Percentiles rank a stretch among this genome's conserved stretches.
Conservation (phyloP, 2,329 filamentous ascomycete genomes). For the Ophiostoma montium region DNA sequence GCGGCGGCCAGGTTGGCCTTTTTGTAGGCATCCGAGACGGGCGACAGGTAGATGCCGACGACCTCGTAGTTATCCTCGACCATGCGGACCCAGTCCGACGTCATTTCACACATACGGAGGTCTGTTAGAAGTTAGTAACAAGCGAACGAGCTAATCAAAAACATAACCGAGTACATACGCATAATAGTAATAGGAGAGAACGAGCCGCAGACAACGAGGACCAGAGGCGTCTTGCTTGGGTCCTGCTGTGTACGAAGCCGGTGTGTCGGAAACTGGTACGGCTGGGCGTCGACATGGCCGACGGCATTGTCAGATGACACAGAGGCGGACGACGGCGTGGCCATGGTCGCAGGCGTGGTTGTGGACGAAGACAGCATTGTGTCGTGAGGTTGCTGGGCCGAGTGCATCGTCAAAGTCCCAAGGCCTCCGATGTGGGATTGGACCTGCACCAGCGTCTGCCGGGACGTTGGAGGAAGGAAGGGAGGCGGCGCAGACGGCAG, state of each 20-base stretch:
- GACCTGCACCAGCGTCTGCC: not conserved
- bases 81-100: conserved; percentile 22
- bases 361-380: not conserved
- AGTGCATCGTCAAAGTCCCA: not conserved
- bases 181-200: conserved; percentile 19
- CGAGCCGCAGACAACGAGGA: conserved; percentile 23
- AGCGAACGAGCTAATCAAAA: no score
- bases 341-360: not conserved
- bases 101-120: conserved; percentile 25
- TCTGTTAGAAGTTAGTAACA: conserved; percentile 16
- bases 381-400: not conserved
- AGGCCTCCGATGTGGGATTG: not conserved
- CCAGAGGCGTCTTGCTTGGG: conserved; percentile 19
- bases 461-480: not conserved
- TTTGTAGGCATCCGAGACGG: conserved; percentile 51
- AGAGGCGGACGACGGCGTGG: not conserved
- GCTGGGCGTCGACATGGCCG: not conserved
- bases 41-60: conserved; percentile 70
- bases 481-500: not conserved
- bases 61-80: conserved; percentile 52
- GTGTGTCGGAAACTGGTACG: conserved; percentile 12
- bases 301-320: not conserved
- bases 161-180: conserved; percentile 9
- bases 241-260: conserved; percentile 10
- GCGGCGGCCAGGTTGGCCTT: conserved; percentile 56